Base-by-base conservation (phyloP, 1,284 basidiomycete species). In the Apiotrichum gracile region DNA sequence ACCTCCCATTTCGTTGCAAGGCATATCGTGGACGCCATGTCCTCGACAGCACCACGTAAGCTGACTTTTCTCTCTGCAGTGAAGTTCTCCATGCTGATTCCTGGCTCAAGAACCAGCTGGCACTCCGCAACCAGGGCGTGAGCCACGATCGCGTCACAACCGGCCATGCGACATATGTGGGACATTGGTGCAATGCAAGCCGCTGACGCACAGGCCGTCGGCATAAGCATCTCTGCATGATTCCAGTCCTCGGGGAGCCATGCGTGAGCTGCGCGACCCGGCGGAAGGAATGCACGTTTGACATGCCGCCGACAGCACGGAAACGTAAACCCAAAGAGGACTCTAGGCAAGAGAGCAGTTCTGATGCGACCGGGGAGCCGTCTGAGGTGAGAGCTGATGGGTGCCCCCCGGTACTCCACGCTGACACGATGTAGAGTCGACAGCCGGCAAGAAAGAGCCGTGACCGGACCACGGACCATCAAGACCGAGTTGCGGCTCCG, bases 211-310 rank as follows among this genome's bases (percentile, higher is more conserved):
- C 46, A 68, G 65, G 66, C 26, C 58, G 67, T 1, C 54, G 52
- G 5, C 54, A 57, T 35, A 69, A 69, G 47, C 64, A 64, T 19
- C 48, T 61, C 6, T 69, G 67, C 45, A 46, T 62, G 19, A 69
- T 67, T 19, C 52, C 60, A 9, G 53, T 58, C 5, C 53, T 56
- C 12, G 63, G 61, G 8, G 49, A 61, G 22, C 60, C 63, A 1
- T 70, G 68, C 39, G 56, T 58, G 19, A 54, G 54, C 17, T 70
- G 68, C 43, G 35, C 51, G 9, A 46, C 57, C 4, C 53, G 65
- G 16, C 34, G 54, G 0, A 51, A 47, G 14, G 44, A 49, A 4
- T 70, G 68, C 51, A 70, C 68, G 0, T 70, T 68, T 27, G 45
- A 59, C 25, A 48, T 57, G 1, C 62, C 65, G 1, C 66, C 68